Percentiles rank a stretch among this genome's conserved stretches.
Evolutionary conservation across 2,329 filamentous ascomycete genomes (phyloP).

Genomic region (Pseudocercospora fijiensis): DNA sequence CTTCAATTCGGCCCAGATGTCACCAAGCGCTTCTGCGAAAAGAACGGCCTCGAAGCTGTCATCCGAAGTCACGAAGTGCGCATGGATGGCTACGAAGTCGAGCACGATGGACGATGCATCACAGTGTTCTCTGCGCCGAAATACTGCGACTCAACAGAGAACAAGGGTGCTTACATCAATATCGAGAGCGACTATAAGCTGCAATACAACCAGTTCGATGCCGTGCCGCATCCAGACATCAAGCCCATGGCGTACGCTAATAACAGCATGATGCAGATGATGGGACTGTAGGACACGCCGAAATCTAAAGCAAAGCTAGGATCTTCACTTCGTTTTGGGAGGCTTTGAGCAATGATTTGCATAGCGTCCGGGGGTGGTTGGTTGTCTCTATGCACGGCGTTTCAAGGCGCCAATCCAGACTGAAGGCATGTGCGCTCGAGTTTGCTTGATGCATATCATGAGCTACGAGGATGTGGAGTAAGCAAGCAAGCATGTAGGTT

Average conservation of each 20-base stretch:
- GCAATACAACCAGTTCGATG: slow-evolving; percentile 88
- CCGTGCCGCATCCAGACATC: slow-evolving; percentile 92
- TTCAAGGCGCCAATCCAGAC: background rate
- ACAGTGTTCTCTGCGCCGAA: slow-evolving; percentile 97
- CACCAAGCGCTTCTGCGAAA: slow-evolving; percentile 94
- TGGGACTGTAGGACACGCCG: slow-evolving; percentile 44
- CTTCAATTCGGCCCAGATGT: slow-evolving; percentile 96
- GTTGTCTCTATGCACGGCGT: slow-evolving; percentile 2
- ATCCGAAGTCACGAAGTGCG: slow-evolving; percentile 97
- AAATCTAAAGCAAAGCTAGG: background rate
- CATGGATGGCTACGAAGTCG: slow-evolving; percentile 99
- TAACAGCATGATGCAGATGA: slow-evolving; percentile 74
- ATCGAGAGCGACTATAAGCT: slow-evolving; percentile 89
- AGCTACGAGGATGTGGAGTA: background rate
- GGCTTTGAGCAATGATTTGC: slow-evolving; percentile 3
- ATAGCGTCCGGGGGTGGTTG: slow-evolving; percentile 11
- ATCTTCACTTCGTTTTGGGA: background rate
- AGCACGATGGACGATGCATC: slow-evolving; percentile 93
- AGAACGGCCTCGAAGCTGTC: slow-evolving; percentile 88
- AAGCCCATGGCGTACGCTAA: slow-evolving; percentile 92
- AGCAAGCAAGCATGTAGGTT: background rate
- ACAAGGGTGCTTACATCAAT: slow-evolving; percentile 98
- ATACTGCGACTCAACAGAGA: slow-evolving; percentile 97
- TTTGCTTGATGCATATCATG: slow-evolving; percentile 3
- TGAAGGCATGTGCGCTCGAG: slow-evolving; percentile 4